Evolutionary conservation across 441 rosid genomes (phyloP).

Genomic region (Erodium chrysanthum): DNA sequence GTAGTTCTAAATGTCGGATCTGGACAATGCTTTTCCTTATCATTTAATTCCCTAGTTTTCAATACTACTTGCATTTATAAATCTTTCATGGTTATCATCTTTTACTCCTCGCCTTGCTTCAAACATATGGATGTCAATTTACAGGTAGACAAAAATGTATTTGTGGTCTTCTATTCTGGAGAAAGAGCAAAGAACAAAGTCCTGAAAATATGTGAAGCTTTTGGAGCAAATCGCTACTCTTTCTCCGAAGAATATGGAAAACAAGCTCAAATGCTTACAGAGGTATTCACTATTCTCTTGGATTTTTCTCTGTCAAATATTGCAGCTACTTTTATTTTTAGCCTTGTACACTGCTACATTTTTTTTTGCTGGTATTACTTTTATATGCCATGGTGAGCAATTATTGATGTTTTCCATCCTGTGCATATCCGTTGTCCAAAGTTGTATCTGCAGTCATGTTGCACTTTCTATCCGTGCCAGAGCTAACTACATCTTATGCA

Average conservation of each 20-base stretch:
- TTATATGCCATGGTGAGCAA: background rate
- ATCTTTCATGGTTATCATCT: background rate
- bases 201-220: slow-evolving; percentile 41
- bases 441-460: background rate
- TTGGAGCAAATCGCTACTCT: slow-evolving; percentile 40
- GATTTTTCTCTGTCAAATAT: background rate
- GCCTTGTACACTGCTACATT: background rate
- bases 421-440: background rate
- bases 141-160: slow-evolving; percentile 40
- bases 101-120: slow-evolving; percentile 9
- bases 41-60: background rate
- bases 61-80: slow-evolving; percentile 1
- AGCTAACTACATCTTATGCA: background rate
- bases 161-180: slow-evolving; percentile 36
- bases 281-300: slow-evolving; percentile 21
- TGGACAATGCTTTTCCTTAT: background rate
- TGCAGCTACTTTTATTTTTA: background rate
- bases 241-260: slow-evolving; percentile 31
- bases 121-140: slow-evolving; percentile 10
- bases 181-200: slow-evolving; percentile 37
- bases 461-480: background rate
- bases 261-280: slow-evolving; percentile 33
- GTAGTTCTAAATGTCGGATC: slow-evolving; percentile 1
- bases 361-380: background rate
- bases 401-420: background rate